Evolutionary conservation across 805 yeast genomes (phyloP).

Genomic region (Pichia exigua): DNA sequence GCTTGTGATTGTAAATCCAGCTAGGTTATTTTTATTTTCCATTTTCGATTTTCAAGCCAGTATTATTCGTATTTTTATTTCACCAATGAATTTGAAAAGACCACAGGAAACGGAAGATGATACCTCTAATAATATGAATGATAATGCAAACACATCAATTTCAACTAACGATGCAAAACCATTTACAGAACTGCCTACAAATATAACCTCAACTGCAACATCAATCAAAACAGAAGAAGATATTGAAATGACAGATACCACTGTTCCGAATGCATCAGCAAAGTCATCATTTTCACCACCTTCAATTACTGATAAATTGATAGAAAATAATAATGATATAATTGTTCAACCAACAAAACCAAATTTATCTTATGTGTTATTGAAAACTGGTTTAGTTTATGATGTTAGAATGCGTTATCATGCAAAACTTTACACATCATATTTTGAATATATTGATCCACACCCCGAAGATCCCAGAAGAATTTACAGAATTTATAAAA

Average conservation of each 20-base stretch:
- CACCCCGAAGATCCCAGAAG: conserved; percentile 99
- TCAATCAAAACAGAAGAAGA: background rate
- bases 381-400: conserved; percentile 90
- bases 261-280: background rate
- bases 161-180: background rate
- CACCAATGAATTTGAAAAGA: background rate
- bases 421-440: conserved; percentile 86
- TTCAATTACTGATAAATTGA: background rate
- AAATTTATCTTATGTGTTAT: conserved; percentile 58
- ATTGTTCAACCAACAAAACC: conserved; percentile 48
- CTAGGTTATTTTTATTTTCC: no score
- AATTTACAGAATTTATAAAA: conserved; percentile 87
- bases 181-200: background rate
- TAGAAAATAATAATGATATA: background rate
- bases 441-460: conserved; percentile 92
- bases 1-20: background rate
- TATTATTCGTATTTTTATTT: no score
- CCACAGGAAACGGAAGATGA: background rate
- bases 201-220: background rate
- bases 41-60: background rate
- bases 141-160: background rate
- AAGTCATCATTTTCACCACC: background rate
- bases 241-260: conserved; percentile 4
- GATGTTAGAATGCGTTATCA: conserved; percentile 98
- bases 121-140: background rate